Conservation (phyloP, 148 eudicot genomes). For the Suaeda aralocaspica region DNA sequence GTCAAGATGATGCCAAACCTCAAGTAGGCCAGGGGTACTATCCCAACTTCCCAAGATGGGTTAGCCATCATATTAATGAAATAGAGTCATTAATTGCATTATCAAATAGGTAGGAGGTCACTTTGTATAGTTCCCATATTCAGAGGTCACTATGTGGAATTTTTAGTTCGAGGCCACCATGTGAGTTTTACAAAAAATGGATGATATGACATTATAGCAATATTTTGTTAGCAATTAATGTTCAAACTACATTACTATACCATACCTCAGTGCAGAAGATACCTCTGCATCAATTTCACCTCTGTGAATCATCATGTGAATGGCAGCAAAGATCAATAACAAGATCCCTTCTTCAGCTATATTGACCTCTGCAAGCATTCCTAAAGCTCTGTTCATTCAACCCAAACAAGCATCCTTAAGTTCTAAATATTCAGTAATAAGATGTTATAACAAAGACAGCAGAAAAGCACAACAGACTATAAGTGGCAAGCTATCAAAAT, state of each 20-base stretch:
- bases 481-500: not conserved
- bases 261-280: conserved; percentile 79
- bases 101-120: too few relatives aligned
- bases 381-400: conserved; percentile 62
- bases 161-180: too few relatives aligned
- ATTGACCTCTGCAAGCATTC: conserved; percentile 64
- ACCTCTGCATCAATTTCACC: conserved; percentile 65
- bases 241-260: conserved; percentile 28
- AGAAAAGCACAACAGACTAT: not conserved
- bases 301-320: conserved; percentile 55
- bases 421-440: not conserved
- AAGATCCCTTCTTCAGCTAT: conserved; percentile 89
- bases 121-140: too few relatives aligned
- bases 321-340: conserved; percentile 73
- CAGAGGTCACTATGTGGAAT: too few relatives aligned
- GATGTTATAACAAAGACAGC: not conserved
- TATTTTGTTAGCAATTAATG: conserved; percentile 1
- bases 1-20: too few relatives aligned
- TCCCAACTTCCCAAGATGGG: too few relatives aligned
- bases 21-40: too few relatives aligned
- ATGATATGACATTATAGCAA: too few relatives aligned
- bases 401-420: not conserved
- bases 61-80: too few relatives aligned
- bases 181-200: too few relatives aligned
- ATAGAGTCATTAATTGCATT: too few relatives aligned